Evolutionary conservation across 2,329 filamentous ascomycete genomes (phyloP).

Genomic region (Raffaelea ambrosiae): DNA sequence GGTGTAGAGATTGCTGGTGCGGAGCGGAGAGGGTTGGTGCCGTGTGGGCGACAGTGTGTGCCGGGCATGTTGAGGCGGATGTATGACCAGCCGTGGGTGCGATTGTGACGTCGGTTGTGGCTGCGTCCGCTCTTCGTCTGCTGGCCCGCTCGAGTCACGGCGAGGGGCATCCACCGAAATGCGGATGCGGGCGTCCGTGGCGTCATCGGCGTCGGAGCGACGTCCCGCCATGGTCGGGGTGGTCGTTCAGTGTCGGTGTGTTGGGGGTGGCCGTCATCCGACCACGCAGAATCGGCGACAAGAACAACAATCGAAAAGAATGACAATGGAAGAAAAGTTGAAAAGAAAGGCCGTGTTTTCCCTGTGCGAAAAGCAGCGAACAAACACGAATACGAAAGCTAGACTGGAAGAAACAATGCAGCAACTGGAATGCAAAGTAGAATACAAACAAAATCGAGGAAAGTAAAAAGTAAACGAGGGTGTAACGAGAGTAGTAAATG

Average conservation of each 20-base stretch:
- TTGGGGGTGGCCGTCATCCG: not conserved
- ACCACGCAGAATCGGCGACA: not conserved
- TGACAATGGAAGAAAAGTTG: too few species aligned
- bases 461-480: too few species aligned
- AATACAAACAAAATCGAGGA: too few species aligned
- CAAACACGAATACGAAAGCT: too few species aligned
- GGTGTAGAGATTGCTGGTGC: slow-evolving; percentile 19
- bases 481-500: too few species aligned
- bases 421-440: too few species aligned
- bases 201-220: slow-evolving; percentile 6
- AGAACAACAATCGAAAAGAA: too few species aligned
- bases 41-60: not conserved
- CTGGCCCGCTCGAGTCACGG: slow-evolving; percentile 7
- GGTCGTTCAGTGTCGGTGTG: not conserved
- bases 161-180: slow-evolving; percentile 18
- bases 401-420: too few species aligned
- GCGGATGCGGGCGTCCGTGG: slow-evolving; percentile 13
- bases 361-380: too few species aligned
- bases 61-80: slow-evolving; percentile 1
- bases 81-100: not conserved
- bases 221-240: slow-evolving; percentile 9
- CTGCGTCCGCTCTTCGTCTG: not conserved
- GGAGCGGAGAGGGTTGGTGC: slow-evolving; percentile 8
- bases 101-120: not conserved
- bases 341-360: too few species aligned